Percentiles rank a stretch among this genome's conserved stretches.
phyloP scores from a whole-genome alignment of 306 rosid genomes.

The Cicer arietinum region DNA sequence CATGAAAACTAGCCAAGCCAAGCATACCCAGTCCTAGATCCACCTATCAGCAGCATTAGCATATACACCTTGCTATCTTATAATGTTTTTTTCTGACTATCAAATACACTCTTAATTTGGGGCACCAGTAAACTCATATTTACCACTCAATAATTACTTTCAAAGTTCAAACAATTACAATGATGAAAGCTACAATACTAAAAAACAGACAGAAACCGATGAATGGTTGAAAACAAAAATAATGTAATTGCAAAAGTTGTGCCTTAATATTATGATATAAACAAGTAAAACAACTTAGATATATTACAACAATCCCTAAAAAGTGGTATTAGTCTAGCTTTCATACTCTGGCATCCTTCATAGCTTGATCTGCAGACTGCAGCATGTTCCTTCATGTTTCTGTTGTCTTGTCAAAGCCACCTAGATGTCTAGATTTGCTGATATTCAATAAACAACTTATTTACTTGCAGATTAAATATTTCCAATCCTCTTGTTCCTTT shows the following conservation, averaged over 20 bases:
- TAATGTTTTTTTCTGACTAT: too few relatives aligned
- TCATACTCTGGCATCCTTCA: conserved; percentile 27
- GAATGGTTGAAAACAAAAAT: neutral
- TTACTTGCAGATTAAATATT: conserved; percentile 23
- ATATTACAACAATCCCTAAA: conserved; percentile 37
- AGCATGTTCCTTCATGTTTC: conserved; percentile 17
- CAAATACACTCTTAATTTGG: neutral
- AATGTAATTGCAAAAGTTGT: conserved; percentile 30
- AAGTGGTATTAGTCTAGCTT: conserved; percentile 4
- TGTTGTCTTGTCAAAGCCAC: conserved; percentile 10
- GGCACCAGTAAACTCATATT: conserved; percentile 1
- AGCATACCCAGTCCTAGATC: too few relatives aligned
- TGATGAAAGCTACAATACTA: conserved; percentile 41
- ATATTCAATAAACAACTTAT: conserved; percentile 38
- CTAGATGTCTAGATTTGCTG: conserved; percentile 30
- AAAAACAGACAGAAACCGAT: conserved; percentile 33
- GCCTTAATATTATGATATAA: conserved; percentile 38
- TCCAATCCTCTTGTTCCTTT: neutral
- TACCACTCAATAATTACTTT: conserved; percentile 27
- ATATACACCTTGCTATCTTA: too few relatives aligned
- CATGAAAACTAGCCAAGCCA: too few relatives aligned
- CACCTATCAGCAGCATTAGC: too few relatives aligned
- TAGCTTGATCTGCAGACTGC: conserved; percentile 22
- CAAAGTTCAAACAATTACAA: conserved; percentile 29
- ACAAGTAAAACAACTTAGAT: conserved; percentile 36